Conservation (phyloP, 2,329 filamentous ascomycete genomes). For the Cercospora sp. region DNA sequence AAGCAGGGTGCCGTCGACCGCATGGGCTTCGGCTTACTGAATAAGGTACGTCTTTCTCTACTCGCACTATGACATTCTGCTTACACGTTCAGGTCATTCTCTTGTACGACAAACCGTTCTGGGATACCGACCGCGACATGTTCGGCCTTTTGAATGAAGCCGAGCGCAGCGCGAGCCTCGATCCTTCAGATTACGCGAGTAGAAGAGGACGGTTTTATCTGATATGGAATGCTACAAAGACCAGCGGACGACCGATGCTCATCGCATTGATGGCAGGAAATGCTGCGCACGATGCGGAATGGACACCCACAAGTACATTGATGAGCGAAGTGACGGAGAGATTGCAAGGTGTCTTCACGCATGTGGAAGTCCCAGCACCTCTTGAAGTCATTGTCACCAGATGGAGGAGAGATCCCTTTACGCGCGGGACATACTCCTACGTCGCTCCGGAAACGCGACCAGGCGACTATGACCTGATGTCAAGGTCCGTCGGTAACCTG, state of each 20-base stretch:
- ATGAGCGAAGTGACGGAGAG: slow-evolving; percentile 78
- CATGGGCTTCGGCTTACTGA: slow-evolving; percentile 88
- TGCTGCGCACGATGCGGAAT: slow-evolving; percentile 84
- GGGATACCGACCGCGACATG: slow-evolving; percentile 86
- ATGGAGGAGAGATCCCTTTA: slow-evolving; percentile 88
- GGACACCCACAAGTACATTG: slow-evolving; percentile 70
- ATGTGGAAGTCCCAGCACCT: slow-evolving; percentile 67
- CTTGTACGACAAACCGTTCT: slow-evolving; percentile 86
- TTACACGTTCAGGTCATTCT: slow-evolving; percentile 61
- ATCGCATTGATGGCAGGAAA: slow-evolving; percentile 95
- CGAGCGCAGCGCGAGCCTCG: slow-evolving; percentile 65
- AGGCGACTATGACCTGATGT: slow-evolving; percentile 92
- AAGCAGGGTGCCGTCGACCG: slow-evolving; percentile 78
- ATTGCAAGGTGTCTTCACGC: slow-evolving; percentile 71
- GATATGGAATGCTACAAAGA: slow-evolving; percentile 94
- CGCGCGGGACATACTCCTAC: slow-evolving; percentile 93
- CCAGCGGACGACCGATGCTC: slow-evolving; percentile 79
- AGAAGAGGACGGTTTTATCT: slow-evolving; percentile 92
- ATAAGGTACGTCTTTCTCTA: slow-evolving; percentile 64
- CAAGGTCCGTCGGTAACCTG: slow-evolving; percentile 77
- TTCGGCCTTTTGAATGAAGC: slow-evolving; percentile 86
- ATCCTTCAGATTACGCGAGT: slow-evolving; percentile 74
- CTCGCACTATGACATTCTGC: neutral
- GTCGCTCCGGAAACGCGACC: slow-evolving; percentile 78
- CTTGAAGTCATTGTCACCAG: slow-evolving; percentile 85